Base-by-base conservation (phyloP, 2,329 filamentous ascomycete species). In the Leptographium radiaticola region DNA sequence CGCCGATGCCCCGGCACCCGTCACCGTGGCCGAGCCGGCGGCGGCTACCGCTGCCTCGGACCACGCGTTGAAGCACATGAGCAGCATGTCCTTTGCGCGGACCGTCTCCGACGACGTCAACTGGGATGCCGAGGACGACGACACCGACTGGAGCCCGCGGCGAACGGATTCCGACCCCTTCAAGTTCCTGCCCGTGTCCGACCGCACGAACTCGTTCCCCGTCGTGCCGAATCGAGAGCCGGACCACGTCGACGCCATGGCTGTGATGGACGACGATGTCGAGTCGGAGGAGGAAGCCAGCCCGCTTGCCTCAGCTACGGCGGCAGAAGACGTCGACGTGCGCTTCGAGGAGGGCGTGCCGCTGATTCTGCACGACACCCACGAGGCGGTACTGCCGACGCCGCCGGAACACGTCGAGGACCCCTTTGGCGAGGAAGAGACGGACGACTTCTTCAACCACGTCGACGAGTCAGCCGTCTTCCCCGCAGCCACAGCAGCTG, bases 321-420 rank as follows among this genome's bases (percentile, higher is more conserved):
- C 38, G 16, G 70, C 70, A 38, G 70, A 74, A 40, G 69, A 69
- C 25, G 68, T 70, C 1, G 77, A 84, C 31, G 76, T 77, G 30
- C 77, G 84, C 46, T 88, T 76, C 58, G 83, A 86, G 55, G 85
- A 89, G 67, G 84, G 84, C 0, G 56, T 88, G 6, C 84, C 84
- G 1, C 66, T 89, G 56, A 80, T 80, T 60, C 52, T 59, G 0
- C 70, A 73, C 20, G 65, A 70, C 49, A 53, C 63, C 68, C 63
- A 64, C 15, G 59, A 61, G 11, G 51, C 25, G 33, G 31, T 49
- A 20, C 51, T 33, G 42, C 53, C 31, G 25, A 55, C 2, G n/a
- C 30, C 31, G 9, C 42, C 20, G 12, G 42, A 20, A 44, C 18
- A 44, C 12, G 47, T 42, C 0, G 55, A 56, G 9, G 59, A 67